These are phyloP conservation scores for Eucalyptus tenuipes DNA, from an alignment of 345 rosid species.

Conservation along the genomic window DNA sequence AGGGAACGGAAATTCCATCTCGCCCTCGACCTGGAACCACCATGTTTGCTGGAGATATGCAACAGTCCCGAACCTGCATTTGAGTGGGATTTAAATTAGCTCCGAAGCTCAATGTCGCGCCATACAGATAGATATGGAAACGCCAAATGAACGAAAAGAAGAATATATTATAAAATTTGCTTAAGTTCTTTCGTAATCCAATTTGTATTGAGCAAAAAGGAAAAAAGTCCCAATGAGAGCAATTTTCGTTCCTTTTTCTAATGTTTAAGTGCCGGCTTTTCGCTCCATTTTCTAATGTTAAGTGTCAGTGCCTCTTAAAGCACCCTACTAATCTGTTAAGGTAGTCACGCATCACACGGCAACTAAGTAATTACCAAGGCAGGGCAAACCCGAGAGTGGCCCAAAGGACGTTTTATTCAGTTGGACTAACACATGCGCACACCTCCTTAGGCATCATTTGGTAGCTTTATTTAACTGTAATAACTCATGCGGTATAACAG, in stretches of 20 bases:
- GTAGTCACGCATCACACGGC: neutral
- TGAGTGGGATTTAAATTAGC: conserved; percentile 1
- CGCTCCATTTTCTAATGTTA: no score
- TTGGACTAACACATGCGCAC: neutral
- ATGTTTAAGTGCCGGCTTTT: no score
- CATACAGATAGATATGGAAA: neutral
- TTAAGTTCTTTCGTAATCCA: neutral
- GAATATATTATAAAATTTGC: neutral
- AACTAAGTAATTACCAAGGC: neutral
- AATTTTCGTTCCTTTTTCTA: neutral
- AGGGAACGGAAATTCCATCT: conserved; percentile 86
- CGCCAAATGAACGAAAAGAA: neutral
- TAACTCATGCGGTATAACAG: neutral
- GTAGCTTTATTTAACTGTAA: neutral
- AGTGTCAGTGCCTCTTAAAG: neutral
- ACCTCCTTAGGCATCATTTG: neutral
- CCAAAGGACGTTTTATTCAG: neutral
- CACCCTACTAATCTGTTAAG: neutral
- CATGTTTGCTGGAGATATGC: conserved; percentile 94
- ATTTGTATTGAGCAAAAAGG: neutral
- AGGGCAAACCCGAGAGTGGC: neutral
- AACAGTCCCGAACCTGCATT: conserved; percentile 49
- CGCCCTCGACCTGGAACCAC: conserved; percentile 94
- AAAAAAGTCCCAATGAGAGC: neutral
- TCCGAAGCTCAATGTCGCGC: neutral